phyloP scores from a whole-genome alignment of 2,329 filamentous ascomycete species.

The Aspergillus costaricaensis region DNA sequence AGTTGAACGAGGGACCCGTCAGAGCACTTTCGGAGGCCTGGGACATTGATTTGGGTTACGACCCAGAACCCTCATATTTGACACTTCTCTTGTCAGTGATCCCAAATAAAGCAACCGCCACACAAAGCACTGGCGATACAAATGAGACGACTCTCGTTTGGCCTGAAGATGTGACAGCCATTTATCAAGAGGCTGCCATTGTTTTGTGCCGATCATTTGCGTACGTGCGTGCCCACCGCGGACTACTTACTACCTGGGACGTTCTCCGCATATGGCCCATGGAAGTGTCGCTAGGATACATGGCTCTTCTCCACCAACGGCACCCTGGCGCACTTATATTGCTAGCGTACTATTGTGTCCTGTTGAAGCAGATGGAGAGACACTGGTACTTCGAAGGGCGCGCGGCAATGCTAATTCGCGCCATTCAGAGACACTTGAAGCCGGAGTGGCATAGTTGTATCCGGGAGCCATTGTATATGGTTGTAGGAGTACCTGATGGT shows the following conservation, averaged over 20 bases:
- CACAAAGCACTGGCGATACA: not conserved
- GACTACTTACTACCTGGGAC: constrained; percentile 1
- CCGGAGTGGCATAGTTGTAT: not conserved
- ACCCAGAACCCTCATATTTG: not conserved
- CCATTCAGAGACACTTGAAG: not conserved
- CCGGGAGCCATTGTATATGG: not conserved
- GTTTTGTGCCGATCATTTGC: not conserved
- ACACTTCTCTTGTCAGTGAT: not conserved
- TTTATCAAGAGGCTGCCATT: constrained; percentile 1
- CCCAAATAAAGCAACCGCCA: not conserved
- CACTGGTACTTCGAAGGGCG: constrained; percentile 6
- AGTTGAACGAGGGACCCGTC: not conserved
- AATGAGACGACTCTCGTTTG: not conserved
- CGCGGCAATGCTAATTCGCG: not conserved
- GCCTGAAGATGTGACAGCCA: not conserved
- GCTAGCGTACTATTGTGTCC: constrained; percentile 2
- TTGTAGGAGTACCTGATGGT: not conserved
- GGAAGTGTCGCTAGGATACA: constrained; percentile 3
- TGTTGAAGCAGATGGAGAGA: not conserved
- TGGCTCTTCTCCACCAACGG: constrained; percentile 2
- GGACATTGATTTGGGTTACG: not conserved
- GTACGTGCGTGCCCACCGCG: not conserved
- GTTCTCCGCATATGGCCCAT: constrained; percentile 10
- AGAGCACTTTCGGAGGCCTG: not conserved
- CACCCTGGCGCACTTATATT: constrained; percentile 1